Percentiles rank a stretch among this genome's conserved stretches.
Evolutionary conservation across 352 stramenopile genomes (phyloP).

Genomic region (Aphanomyces cochlioides): DNA sequence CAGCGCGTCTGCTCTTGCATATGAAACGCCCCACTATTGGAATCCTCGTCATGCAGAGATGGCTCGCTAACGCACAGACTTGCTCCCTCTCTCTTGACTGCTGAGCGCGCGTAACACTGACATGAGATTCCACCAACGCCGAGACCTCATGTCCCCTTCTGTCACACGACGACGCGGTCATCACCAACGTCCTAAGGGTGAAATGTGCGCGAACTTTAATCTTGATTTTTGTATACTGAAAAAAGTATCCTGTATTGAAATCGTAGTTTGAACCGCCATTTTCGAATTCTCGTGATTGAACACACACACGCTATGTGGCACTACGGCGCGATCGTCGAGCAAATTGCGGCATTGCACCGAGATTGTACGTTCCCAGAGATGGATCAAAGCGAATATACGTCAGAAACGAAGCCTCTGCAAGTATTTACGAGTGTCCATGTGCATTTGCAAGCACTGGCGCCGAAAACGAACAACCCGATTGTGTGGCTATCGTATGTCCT

Average conservation of each 20-base stretch:
- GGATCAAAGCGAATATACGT: neutral
- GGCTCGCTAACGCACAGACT: no score
- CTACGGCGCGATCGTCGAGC: conserved; percentile 5
- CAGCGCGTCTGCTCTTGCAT: no score
- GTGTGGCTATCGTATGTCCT: neutral
- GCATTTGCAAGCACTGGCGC: neutral
- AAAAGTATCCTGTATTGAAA: conserved; percentile 2
- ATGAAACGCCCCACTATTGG: no score
- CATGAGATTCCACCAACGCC: no score
- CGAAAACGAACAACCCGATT: conserved; percentile 6
- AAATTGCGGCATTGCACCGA: conserved; percentile 10
- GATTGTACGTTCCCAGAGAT: conserved; percentile 5
- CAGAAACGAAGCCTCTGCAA: neutral
- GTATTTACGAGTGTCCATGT: neutral
- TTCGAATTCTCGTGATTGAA: conserved; percentile 9
- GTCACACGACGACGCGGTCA: no score
- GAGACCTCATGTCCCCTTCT: no score
- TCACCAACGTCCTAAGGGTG: no score
- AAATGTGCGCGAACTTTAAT: neutral
- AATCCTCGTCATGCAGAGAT: no score
- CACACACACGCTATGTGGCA: conserved; percentile 1
- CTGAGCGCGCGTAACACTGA: no score
- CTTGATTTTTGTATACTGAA: neutral
- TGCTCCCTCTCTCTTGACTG: no score
- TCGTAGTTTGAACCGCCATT: conserved; percentile 1